phyloP scores from a whole-genome alignment of 2,329 filamentous ascomycete genomes.

The Sclerotinia spermophila region DNA sequence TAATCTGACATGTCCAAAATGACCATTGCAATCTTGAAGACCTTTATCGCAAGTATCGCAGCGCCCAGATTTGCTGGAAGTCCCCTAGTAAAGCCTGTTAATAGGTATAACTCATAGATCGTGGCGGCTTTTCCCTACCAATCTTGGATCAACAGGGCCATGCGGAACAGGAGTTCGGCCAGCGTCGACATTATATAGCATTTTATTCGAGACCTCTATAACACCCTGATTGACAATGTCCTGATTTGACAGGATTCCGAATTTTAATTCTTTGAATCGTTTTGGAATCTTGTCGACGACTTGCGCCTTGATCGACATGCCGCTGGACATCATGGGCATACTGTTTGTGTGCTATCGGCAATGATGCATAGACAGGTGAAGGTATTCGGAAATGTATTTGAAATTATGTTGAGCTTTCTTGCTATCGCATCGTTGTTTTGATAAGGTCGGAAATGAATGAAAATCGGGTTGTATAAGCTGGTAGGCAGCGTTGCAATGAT shows the following conservation, averaged over 20 bases:
- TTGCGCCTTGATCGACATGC: conserved; percentile 68
- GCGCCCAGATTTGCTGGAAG: conserved; percentile 74
- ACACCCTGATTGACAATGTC: conserved; percentile 95
- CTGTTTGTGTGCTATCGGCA: conserved; percentile 5
- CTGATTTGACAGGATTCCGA: conserved; percentile 88
- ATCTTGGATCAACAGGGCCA: conserved; percentile 81
- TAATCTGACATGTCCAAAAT: conserved; percentile 90
- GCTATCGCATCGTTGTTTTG: conserved; percentile 9
- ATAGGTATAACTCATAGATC: background rate
- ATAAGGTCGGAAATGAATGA: background rate
- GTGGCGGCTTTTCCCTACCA: conserved; percentile 46
- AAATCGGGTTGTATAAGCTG: background rate
- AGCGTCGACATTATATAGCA: conserved; percentile 86
- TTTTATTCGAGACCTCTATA: conserved; percentile 87
- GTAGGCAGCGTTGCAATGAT: background rate
- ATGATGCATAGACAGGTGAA: conserved; percentile 9
- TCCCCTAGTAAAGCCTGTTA: conserved; percentile 51
- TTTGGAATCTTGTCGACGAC: conserved; percentile 85
- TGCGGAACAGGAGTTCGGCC: conserved; percentile 72
- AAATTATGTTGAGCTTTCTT: background rate
- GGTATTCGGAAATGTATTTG: background rate
- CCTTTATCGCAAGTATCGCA: conserved; percentile 82
- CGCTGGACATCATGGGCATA: conserved; percentile 30
- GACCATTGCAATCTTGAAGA: conserved; percentile 82
- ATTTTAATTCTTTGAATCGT: conserved; percentile 88